Evolutionary conservation across 495 filamentous ascomycete genomes (phyloP).

Genomic region (Daldinia loculata): DNA sequence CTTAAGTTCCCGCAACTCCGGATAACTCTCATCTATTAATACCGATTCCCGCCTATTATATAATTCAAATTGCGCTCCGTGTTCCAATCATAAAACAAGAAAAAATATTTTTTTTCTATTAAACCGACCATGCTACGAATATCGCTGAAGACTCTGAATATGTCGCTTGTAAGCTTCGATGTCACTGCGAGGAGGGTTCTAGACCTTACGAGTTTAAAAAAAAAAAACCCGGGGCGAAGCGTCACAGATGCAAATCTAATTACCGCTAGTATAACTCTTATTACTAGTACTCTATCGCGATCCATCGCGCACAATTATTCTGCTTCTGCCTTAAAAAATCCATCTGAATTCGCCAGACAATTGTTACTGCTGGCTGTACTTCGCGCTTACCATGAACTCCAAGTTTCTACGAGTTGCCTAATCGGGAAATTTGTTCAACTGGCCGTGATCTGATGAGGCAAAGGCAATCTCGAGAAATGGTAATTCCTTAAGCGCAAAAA

Average conservation of each 20-base stretch:
- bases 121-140: background rate
- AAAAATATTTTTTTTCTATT: background rate
- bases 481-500: conserved; percentile 3
- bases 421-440: conserved; percentile 15
- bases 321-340: background rate
- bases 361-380: background rate
- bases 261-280: conserved; percentile 16
- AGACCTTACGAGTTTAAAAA: conserved; percentile 2
- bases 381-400: background rate
- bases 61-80: conserved; percentile 1
- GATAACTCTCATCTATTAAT: conserved; percentile 23
- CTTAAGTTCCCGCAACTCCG: conserved; percentile 34
- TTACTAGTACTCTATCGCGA: background rate
- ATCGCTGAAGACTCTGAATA: background rate
- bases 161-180: background rate
- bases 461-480: background rate
- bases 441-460: background rate
- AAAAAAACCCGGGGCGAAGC: conserved; percentile 13
- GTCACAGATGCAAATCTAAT: conserved; percentile 28
- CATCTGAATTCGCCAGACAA: background rate
- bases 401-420: conserved; percentile 35
- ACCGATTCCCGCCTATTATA: conserved; percentile 24
- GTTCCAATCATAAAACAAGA: background rate
- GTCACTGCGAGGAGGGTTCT: background rate
- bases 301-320: background rate